Base-by-base conservation (phyloP, 2,329 filamentous ascomycete species). In the Bretziella fagacearum region DNA sequence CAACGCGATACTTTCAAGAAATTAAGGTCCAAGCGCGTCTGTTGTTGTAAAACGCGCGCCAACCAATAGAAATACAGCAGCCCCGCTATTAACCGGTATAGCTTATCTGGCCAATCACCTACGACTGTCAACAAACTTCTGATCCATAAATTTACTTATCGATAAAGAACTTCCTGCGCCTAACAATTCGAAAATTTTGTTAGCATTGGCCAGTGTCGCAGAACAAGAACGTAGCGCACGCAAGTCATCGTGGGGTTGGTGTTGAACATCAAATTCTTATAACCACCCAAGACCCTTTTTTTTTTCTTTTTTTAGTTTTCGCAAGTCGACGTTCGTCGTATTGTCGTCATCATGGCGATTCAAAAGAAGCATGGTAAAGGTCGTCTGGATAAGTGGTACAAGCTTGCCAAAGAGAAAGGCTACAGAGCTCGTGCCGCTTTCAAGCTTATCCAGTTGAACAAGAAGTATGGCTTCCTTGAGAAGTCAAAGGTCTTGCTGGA, bases 341-440 rank as follows among this genome's bases (percentile, higher is more conserved):
- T n/a, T 11, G 18, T 25, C 37, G 20, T 20, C 33, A 25, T 29
- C 49, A 96, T 96, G 91, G 87, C 84, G 59, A 89, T 96, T 58
- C 85, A 96, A 61, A 95, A 96, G 74, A 96, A 96, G 74, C 83
- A 94, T 68, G 89, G 86, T 67, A 96, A 96, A 69, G 89, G 89
- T 64, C 87, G 89, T 75, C 73, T 95, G 58, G 91, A 98, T 66
- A 95, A 96, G 66, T 96, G 87, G 84, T 98, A 96, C 67, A 89
- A 87, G 62, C 79, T 96, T 58, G 91, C 91, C 52, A 98, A 98
- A 65, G 91, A 98, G 63, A 96, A 95, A 65, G 91, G 91, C 53
- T 98, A 95, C 61, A 74, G 91, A 58, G 89, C 91, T 52, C 77
- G 91, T 73, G 87, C 91, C 56, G 87, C 91, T 48, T 96, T 96